Conservation (phyloP, 2,329 filamentous ascomycete genomes). For the Sporothrix variecibatus region DNA sequence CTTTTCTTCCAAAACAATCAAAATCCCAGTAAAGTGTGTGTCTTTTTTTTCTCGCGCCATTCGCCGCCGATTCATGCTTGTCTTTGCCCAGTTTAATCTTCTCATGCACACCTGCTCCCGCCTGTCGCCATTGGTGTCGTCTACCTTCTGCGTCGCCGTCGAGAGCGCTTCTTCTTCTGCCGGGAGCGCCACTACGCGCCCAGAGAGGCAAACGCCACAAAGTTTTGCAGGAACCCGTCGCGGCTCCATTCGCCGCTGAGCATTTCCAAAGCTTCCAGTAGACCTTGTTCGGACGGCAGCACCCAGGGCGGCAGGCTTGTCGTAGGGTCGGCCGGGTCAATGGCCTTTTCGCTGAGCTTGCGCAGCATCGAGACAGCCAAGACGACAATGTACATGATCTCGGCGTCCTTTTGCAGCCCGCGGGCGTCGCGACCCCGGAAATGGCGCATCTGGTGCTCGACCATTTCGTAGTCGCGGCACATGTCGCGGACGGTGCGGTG, state of each 20-base stretch:
- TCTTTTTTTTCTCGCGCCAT: constrained; percentile 1
- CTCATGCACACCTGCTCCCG: background rate
- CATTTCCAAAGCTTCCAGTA: constrained; percentile 69
- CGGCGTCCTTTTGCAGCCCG: constrained; percentile 46
- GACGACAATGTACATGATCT: constrained; percentile 64
- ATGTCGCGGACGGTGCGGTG: constrained; percentile 74
- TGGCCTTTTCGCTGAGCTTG: constrained; percentile 67
- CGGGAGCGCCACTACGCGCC: constrained; percentile 34
- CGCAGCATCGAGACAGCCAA: constrained; percentile 69
- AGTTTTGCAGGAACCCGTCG: constrained; percentile 66
- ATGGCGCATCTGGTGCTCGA: constrained; percentile 32
- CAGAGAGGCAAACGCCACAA: constrained; percentile 64
- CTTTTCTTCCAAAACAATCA: background rate
- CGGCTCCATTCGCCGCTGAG: constrained; percentile 62
- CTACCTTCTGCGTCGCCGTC: background rate
- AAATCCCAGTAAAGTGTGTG: background rate
- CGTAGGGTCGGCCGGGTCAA: constrained; percentile 54
- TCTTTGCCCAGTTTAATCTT: background rate
- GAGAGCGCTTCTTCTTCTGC: no score
- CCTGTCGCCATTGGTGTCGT: no score
- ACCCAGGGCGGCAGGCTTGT: constrained; percentile 60
- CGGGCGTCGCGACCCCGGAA: constrained; percentile 32
- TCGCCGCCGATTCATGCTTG: background rate
- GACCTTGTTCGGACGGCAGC: constrained; percentile 65
- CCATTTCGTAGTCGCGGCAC: constrained; percentile 59